Evolutionary conservation across 2,329 filamentous ascomycete species (phyloP).

Genomic region (Cercospora canescens): DNA sequence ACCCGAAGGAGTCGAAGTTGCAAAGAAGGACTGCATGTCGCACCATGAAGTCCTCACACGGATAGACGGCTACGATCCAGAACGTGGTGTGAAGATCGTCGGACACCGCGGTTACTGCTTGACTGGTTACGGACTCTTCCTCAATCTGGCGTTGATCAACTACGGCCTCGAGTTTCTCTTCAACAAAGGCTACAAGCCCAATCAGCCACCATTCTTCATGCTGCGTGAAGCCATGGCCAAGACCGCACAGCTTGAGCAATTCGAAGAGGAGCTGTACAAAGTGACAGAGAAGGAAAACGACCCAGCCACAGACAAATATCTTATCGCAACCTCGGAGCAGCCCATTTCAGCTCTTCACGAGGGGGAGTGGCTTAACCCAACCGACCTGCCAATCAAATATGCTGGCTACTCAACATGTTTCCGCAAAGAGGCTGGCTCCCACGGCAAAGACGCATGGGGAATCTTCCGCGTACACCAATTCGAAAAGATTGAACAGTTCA

Average conservation of each 20-base stretch:
- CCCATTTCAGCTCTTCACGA: conserved; percentile 85
- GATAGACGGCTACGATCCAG: conserved; percentile 88
- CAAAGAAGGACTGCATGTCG: conserved; percentile 77
- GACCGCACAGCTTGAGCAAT: conserved; percentile 94
- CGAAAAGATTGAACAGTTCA: conserved; percentile 86
- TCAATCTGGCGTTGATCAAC: conserved; percentile 92
- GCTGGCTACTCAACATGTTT: conserved; percentile 93
- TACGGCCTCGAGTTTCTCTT: conserved; percentile 90
- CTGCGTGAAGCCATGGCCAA: conserved; percentile 94
- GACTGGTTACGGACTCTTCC: conserved; percentile 82
- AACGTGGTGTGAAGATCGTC: conserved; percentile 89
- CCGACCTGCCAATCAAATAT: conserved; percentile 84
- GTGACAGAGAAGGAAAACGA: conserved; percentile 81
- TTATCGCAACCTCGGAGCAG: conserved; percentile 87
- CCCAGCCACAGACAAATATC: conserved; percentile 77
- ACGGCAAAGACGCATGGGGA: conserved; percentile 93
- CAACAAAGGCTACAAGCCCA: conserved; percentile 60
- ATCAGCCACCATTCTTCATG: conserved; percentile 90
- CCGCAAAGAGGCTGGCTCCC: conserved; percentile 89
- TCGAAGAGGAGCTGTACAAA: conserved; percentile 98
- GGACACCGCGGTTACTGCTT: conserved; percentile 94
- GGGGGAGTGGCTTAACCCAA: conserved; percentile 85
- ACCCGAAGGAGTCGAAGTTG: conserved; percentile 70
- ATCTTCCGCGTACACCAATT: conserved; percentile 98
- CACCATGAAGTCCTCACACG: conserved; percentile 92